Base-by-base conservation (phyloP, 2,329 filamentous ascomycete genomes). In the Fusarium praegraminearum region DNA sequence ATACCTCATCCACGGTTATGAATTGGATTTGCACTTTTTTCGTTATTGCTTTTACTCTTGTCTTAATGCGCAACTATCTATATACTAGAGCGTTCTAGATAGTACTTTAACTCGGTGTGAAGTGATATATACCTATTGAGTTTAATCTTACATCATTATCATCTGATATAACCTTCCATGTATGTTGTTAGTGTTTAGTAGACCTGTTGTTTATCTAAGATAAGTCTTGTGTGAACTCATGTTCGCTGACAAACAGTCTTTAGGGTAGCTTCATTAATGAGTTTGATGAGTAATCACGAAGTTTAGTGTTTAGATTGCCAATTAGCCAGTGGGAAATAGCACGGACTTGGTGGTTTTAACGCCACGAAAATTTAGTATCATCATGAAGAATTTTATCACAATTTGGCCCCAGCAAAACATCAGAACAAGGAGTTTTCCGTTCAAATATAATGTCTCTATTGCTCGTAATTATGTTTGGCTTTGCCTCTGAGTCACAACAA, bases 1-100 rank as follows among this genome's bases (percentile, higher is more conserved):
- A 59, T 59, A 58, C 60, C 62, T 59, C 45, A 65, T 52, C 64
- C 60, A 64, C 43, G 44, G 36, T 40, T 30, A 20, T 30, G 30
- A 46, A 41, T 28, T 49, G 30, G 24, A 62, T 26, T 32, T 33
- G 4, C 5, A 9, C 30, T 30, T n/a, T n/a, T 22, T 24, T 30
- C 28, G 28, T 30, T 30, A 1, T 5, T 30, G 10, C n/a, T 12
- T 30, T 30, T 10, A 30, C 28, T 12, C 10, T 12, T 30, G 28
- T 12, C 11, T 12, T 30, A 12, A 12, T 11, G 4, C 10, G 11
- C 28, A n/a, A n/a, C n/a, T n/a, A 12, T 1, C 10, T 12, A 30
- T 11, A 12, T 30, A 12, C 1, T 6, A 30, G 28, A 30, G 5
- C 10, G 12, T 10, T 2, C 12, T 30, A 12, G 28, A 30, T 30